A percentile compares a stretch with the other conserved stretches of the same genome.
phyloP scores from a whole-genome alignment of 257 asterid species.

The Petunia secreta region DNA sequence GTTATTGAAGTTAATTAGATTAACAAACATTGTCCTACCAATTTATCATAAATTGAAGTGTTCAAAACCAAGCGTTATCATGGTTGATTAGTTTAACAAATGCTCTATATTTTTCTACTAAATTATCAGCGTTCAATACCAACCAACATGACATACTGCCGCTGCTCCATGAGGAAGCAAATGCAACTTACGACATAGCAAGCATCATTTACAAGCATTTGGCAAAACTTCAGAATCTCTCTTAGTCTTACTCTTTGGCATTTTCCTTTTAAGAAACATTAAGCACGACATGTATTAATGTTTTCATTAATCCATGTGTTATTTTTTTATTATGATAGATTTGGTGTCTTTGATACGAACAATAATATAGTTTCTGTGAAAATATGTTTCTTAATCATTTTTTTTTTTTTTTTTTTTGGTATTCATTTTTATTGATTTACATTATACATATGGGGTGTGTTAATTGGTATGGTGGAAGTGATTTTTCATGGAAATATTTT shows the following conservation, averaged over 20 bases:
- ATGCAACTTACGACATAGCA: slow-evolving; percentile 27
- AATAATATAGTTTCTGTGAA: neutral
- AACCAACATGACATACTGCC: slow-evolving; percentile 31
- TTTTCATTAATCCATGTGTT: neutral
- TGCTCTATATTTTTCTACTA: too few species aligned
- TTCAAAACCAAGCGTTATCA: too few species aligned
- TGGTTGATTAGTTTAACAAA: too few species aligned
- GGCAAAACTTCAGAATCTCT: slow-evolving; percentile 15
- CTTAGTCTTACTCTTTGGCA: neutral
- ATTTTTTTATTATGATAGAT: neutral
- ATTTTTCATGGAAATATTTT: too few species aligned
- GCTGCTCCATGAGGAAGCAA: slow-evolving; percentile 32
- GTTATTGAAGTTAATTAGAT: too few species aligned
- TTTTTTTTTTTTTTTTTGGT: neutral
- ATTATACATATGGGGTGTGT: neutral
- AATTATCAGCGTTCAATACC: neutral
- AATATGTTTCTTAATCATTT: neutral
- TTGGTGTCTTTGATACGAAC: neutral
- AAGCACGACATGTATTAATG: neutral
- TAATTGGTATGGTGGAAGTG: too few species aligned
- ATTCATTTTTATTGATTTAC: neutral
- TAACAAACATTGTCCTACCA: too few species aligned
- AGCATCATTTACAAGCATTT: too few species aligned
- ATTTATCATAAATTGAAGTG: too few species aligned
- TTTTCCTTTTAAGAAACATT: neutral